phyloP scores from a whole-genome alignment of 2,329 filamentous ascomycete genomes.

The Nemania diffusa region DNA sequence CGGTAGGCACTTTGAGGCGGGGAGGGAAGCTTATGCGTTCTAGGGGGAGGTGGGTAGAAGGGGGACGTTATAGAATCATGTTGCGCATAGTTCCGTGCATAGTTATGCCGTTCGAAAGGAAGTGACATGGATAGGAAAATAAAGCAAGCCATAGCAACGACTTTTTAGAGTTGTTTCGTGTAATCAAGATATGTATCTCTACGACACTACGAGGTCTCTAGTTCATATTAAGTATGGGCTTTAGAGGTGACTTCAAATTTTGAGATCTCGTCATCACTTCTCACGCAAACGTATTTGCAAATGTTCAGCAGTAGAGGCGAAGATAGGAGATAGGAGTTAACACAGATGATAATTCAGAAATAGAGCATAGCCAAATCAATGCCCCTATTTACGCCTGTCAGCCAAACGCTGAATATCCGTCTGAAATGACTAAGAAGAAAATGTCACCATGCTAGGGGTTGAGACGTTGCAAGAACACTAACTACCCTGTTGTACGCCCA shows the following conservation, averaged over 20 bases:
- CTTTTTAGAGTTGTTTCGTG: not conserved
- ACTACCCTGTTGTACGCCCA: not conserved
- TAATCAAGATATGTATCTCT: not conserved
- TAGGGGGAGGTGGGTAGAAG: not conserved
- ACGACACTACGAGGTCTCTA: not conserved
- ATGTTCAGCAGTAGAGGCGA: not conserved
- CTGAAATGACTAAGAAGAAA: constrained; percentile 17
- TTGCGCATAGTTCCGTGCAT: not conserved
- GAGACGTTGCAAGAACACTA: not conserved
- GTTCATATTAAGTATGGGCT: not conserved
- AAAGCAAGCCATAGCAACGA: not conserved
- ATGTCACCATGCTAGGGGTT: not conserved
- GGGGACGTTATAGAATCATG: not conserved
- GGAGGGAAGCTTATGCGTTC: not conserved
- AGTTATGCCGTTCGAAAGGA: not conserved
- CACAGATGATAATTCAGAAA: constrained; percentile 22
- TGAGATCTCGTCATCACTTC: not conserved
- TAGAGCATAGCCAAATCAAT: constrained; percentile 14
- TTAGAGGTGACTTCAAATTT: not conserved
- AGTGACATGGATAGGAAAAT: not conserved
- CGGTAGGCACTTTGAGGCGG: constrained; percentile 29
- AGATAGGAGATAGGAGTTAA: constrained; percentile 1
- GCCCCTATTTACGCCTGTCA: constrained; percentile 20
- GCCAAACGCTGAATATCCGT: constrained; percentile 24
- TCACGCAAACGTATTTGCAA: not conserved